A percentile compares a stretch with the other conserved stretches of the same genome.
Evolutionary conservation across 768 basidiomycete genomes (phyloP).

Genomic region (Boletales sp.): DNA sequence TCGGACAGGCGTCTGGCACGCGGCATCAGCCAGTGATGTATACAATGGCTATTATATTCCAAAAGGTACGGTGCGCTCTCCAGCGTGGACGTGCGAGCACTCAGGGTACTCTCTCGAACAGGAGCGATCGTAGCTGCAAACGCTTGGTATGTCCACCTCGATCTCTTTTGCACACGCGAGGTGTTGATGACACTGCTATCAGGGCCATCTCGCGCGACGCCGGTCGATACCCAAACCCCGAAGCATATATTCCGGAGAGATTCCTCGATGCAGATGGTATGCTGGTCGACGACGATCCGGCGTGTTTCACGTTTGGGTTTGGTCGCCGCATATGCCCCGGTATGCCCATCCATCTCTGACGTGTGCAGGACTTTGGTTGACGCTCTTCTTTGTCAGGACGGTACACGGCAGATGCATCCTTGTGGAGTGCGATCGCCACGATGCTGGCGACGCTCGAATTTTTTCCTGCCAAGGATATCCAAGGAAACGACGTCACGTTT

Average conservation of each 20-base stretch:
- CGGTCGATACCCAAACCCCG: slow-evolving; percentile 4
- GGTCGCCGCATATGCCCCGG: slow-evolving; percentile 7
- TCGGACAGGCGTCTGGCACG: background rate
- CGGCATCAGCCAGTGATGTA: slow-evolving; percentile 25
- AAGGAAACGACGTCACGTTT: background rate
- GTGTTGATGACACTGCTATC: background rate
- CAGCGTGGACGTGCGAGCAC: background rate
- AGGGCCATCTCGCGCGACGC: slow-evolving; percentile 9
- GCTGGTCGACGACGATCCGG: slow-evolving; percentile 2
- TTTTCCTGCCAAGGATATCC: background rate
- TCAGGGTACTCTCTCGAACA: background rate
- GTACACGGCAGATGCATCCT: slow-evolving; percentile 1
- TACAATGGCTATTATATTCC: slow-evolving; percentile 32
- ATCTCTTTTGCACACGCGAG: background rate
- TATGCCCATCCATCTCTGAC: background rate
- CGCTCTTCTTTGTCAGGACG: background rate
- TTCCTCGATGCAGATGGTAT: slow-evolving; percentile 8
- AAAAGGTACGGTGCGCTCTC: slow-evolving; percentile 11
- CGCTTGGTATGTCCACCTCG: slow-evolving; percentile 1
- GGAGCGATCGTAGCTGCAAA: slow-evolving; percentile 12
- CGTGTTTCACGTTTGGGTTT: slow-evolving; percentile 12
- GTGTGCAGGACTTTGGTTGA: background rate
- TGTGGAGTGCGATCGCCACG: slow-evolving; percentile 5
- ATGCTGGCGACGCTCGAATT: slow-evolving; percentile 16
- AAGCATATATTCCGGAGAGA: slow-evolving; percentile 5